phyloP scores from a whole-genome alignment of 2,329 filamentous ascomycete species.

The Neonectria faginata region DNA sequence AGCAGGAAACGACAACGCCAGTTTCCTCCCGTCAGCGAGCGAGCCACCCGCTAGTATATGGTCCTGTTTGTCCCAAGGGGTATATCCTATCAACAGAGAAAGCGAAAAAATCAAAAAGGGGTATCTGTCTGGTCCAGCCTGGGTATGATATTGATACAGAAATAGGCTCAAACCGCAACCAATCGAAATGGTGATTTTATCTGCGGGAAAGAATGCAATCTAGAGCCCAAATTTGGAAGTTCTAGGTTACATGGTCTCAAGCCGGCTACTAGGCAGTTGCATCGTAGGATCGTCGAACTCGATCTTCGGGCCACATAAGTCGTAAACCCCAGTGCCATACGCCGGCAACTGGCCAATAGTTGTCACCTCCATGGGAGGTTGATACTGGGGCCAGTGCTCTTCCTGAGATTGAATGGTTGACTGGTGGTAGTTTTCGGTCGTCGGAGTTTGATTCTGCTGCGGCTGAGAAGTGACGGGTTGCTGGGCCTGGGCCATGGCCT shows the following conservation, averaged over 20 bases:
- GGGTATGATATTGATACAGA: conserved; percentile 44
- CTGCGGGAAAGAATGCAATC: conserved; percentile 24
- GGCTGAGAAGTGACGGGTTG: conserved; percentile 53
- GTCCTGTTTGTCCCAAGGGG: conserved; percentile 47
- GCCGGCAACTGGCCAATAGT: conserved; percentile 65
- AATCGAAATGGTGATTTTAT: no score
- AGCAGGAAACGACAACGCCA: conserved; percentile 18
- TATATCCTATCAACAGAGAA: conserved; percentile 46
- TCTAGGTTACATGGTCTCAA: conserved; percentile 63
- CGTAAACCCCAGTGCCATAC: conserved; percentile 63
- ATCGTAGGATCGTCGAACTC: conserved; percentile 69
- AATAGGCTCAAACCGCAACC: conserved; percentile 32
- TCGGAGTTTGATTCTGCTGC: conserved; percentile 41
- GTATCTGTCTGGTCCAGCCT: conserved; percentile 40
- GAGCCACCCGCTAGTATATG: conserved; percentile 27
- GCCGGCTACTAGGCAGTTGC: conserved; percentile 69
- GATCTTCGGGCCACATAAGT: conserved; percentile 66
- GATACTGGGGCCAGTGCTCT: conserved; percentile 69
- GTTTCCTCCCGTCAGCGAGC: conserved; percentile 19
- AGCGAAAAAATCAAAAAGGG: conserved; percentile 34
- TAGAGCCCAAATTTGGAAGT: conserved; percentile 3
- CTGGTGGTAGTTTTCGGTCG: conserved; percentile 51
- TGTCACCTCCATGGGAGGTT: conserved; percentile 67
- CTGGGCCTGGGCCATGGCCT: conserved; percentile 49
- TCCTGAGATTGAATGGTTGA: conserved; percentile 56